Base-by-base conservation (phyloP, 2,329 filamentous ascomycete species). In the Plectosphaerella sp. region DNA sequence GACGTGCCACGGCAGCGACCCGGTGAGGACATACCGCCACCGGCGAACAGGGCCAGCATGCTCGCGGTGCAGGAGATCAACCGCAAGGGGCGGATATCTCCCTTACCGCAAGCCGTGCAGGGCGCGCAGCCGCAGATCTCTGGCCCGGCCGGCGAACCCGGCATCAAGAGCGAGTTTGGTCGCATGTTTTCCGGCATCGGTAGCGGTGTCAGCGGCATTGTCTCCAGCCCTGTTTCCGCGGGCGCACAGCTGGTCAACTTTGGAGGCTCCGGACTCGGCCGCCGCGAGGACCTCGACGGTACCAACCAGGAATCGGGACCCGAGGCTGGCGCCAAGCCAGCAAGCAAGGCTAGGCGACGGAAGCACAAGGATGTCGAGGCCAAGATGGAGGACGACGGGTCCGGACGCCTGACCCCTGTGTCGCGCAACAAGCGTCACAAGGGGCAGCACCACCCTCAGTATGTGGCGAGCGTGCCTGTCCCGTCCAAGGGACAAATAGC, bases 131-230 rank as follows among this genome's bases (percentile, higher is more conserved):
- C 87, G 15, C 88, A 91, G 61, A 82, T 88, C 39, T 80, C 88
- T 50, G 89, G 88, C 4, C 89, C 91, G 6, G 83, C 85, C 14
- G 88, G 87, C 15, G 91, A 96, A 66, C 88, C 91, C 11, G 88
- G 88, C 43, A 96, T 97, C 64, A 96, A 97, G 76, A 95, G 86
- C 65, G 93, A 97, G 66, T 92, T 97, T 66, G 92, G 92, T 25
- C 86, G 91, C 56, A 96, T 97, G 79, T 97, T 96, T 70, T 91
- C 90, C 16, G 93, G 93, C n/a, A 91, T 97, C 59, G 92, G 76
- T 54, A 81, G 75, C 58, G 81, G 76, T 55, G 76, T 80, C 33
- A 75, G 70, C 55, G 73, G 69, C 41, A 74, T 80, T 53, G 70
- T 76, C 36, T 75, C 79, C 14, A 82, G 78, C 59, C 79, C 80